A percentile compares a stretch with the other conserved stretches of the same genome.
Conservation (phyloP, 352 stramenopile species). For the Globisporangium rhizosaccharum region DNA sequence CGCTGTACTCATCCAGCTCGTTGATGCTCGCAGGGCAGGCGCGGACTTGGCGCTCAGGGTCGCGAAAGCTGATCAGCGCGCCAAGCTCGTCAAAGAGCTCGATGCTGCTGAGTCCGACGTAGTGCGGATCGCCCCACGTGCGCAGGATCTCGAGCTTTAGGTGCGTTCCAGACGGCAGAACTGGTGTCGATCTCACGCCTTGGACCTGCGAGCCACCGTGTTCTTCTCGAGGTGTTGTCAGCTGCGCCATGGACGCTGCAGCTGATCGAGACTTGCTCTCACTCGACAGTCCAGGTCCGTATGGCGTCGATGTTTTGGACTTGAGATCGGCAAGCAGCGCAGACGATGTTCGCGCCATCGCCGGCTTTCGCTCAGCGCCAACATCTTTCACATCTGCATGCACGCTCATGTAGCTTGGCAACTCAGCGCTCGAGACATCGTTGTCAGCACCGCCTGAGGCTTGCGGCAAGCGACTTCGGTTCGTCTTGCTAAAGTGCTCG, state of each 20-base stretch:
- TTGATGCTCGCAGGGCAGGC: constrained; percentile 84
- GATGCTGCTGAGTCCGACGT: constrained; percentile 87
- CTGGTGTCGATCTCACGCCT: constrained; percentile 30
- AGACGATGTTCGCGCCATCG: constrained; percentile 6
- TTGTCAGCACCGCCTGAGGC: constrained; percentile 9
- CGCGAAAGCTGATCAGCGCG: constrained; percentile 37
- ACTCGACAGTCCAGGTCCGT: background rate
- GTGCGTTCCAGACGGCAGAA: constrained; percentile 51
- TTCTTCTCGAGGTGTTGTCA: background rate
- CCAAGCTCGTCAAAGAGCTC: constrained; percentile 83
- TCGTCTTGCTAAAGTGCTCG: constrained; percentile 80
- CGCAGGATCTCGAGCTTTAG: constrained; percentile 75
- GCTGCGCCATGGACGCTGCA: background rate
- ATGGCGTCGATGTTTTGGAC: constrained; percentile 1
- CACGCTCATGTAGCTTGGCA: background rate
- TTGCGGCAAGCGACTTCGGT: constrained; percentile 40
- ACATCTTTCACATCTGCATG: constrained; percentile 1
- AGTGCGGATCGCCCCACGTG: constrained; percentile 88
- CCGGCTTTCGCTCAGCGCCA: background rate
- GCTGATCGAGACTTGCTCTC: background rate
- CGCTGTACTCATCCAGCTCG: constrained; percentile 80
- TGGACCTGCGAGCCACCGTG: background rate
- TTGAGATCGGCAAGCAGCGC: constrained; percentile 10
- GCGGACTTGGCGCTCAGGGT: constrained; percentile 44
- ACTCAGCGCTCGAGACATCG: background rate